Evolutionary conservation across 1,284 basidiomycete species (phyloP).

Genomic region (Rhodotorula sp.): DNA sequence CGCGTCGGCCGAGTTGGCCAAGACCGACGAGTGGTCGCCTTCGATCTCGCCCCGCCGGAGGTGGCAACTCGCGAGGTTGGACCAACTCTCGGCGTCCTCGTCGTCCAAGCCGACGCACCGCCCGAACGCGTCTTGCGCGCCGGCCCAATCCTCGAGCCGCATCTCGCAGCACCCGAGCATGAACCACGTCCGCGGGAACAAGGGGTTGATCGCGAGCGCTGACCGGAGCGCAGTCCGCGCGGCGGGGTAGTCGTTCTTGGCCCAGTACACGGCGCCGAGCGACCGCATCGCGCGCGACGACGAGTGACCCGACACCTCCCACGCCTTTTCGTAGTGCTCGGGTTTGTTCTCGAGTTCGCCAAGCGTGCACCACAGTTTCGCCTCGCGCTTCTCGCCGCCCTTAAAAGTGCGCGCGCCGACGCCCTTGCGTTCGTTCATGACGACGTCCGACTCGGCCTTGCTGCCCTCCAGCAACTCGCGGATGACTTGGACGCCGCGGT

Average conservation of each 20-base stretch:
- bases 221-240: slow-evolving; percentile 67
- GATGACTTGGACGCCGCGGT: slow-evolving; percentile 73
- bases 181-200: slow-evolving; percentile 88
- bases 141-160: slow-evolving; percentile 75
- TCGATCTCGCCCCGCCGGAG: slow-evolving; percentile 65
- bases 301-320: slow-evolving; percentile 72
- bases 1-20: slow-evolving; percentile 28
- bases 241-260: slow-evolving; percentile 61
- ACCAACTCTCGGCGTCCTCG: slow-evolving; percentile 98
- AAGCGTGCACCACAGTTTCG: slow-evolving; percentile 92
- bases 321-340: slow-evolving; percentile 77
- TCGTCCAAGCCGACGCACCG: slow-evolving; percentile 87
- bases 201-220: slow-evolving; percentile 83
- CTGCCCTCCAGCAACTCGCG: slow-evolving; percentile 76
- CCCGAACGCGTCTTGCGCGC: slow-evolving; percentile 77
- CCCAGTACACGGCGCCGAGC: slow-evolving; percentile 79
- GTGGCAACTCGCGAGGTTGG: slow-evolving; percentile 93
- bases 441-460: slow-evolving; percentile 73
- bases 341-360: slow-evolving; percentile 79
- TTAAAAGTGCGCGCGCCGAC: slow-evolving; percentile 55
- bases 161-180: slow-evolving; percentile 87
- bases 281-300: slow-evolving; percentile 89
- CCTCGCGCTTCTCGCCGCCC: slow-evolving; percentile 60
- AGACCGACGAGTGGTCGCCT: slow-evolving; percentile 29
- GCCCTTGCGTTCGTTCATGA: slow-evolving; percentile 56